These are phyloP conservation scores for Rutidosis leptorrhynchoides DNA, from an alignment of 129 eudicot species.

Conservation along the genomic window DNA sequence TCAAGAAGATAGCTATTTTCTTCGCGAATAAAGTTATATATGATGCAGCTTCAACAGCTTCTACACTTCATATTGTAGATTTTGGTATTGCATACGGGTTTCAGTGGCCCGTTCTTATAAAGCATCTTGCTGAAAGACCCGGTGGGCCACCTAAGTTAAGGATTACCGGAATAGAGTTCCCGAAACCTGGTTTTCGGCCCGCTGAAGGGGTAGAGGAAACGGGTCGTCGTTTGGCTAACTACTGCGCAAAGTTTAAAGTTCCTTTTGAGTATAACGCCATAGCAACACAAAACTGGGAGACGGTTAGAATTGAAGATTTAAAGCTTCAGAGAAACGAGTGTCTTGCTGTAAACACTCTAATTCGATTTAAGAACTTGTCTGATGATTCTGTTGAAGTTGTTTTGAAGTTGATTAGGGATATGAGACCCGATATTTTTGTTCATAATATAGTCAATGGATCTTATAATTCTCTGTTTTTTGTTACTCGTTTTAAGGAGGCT, in stretches of 20 bases:
- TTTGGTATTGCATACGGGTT: conserved; percentile 72
- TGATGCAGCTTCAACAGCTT: conserved; percentile 26
- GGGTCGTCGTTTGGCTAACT: conserved; percentile 44
- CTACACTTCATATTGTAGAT: conserved; percentile 60
- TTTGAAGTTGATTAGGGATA: conserved; percentile 43
- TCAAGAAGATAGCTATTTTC: conserved; percentile 44
- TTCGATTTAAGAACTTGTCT: conserved; percentile 40
- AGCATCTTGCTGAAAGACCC: conserved; percentile 38
- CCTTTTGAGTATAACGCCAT: conserved; percentile 56
- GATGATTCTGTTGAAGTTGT: conserved; percentile 51
- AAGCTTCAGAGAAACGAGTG: conserved; percentile 45
- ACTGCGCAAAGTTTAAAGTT: conserved; percentile 46
- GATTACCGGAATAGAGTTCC: conserved; percentile 63
- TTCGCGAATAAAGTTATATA: conserved; percentile 44
- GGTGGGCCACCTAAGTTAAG: conserved; percentile 64
- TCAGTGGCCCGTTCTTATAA: conserved; percentile 67
- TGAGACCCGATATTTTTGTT: conserved; percentile 52
- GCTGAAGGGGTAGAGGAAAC: conserved; percentile 61
- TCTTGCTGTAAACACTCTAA: conserved; percentile 46
- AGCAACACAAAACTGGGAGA: conserved; percentile 54
- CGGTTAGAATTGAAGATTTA: conserved; percentile 40
- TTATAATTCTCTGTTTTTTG: conserved; percentile 53
- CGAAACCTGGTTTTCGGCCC: conserved; percentile 58
- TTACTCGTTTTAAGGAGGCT: conserved; percentile 56
- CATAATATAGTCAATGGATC: conserved; percentile 54